phyloP scores from a whole-genome alignment of 2,329 filamentous ascomycete species.

The Sclerotinia nivalis region DNA sequence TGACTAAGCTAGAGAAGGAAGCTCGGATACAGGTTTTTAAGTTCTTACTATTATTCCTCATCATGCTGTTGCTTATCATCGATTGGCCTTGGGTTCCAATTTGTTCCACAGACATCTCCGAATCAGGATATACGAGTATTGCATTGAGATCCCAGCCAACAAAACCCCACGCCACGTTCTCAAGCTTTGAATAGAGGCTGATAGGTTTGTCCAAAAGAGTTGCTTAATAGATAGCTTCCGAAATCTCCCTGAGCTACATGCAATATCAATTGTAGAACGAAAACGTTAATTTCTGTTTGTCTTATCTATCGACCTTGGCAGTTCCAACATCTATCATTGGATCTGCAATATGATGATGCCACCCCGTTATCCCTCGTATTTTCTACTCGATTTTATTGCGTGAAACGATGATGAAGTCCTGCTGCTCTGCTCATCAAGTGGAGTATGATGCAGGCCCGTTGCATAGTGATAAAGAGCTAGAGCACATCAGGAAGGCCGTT shows the following conservation, averaged over 20 bases:
- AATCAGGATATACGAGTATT: neutral
- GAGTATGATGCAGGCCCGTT: neutral
- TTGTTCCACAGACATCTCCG: neutral
- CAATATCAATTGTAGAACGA: neutral
- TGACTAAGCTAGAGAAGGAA: conserved; percentile 18
- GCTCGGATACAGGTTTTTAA: conserved; percentile 4
- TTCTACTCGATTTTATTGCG: neutral
- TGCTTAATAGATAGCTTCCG: neutral
- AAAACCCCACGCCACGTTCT: neutral
- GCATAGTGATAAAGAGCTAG: conserved; percentile 3
- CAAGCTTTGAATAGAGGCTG: neutral
- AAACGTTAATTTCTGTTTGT: neutral
- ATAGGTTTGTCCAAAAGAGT: neutral
- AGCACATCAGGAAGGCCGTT: conserved; percentile 20
- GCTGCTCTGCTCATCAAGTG: neutral
- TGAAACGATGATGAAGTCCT: neutral
- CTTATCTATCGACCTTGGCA: conserved; percentile 5
- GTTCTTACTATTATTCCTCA: conserved; percentile 13
- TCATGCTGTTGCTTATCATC: conserved; percentile 8
- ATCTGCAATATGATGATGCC: conserved; percentile 9
- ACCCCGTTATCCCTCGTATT: neutral
- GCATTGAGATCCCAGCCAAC: neutral
- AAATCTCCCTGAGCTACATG: neutral
- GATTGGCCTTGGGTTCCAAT: neutral
- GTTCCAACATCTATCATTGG: neutral